Percentiles rank a stretch among this genome's conserved stretches.
phyloP scores from a whole-genome alignment of 2,329 filamentous ascomycete genomes.

The Aschersonia sp. region DNA sequence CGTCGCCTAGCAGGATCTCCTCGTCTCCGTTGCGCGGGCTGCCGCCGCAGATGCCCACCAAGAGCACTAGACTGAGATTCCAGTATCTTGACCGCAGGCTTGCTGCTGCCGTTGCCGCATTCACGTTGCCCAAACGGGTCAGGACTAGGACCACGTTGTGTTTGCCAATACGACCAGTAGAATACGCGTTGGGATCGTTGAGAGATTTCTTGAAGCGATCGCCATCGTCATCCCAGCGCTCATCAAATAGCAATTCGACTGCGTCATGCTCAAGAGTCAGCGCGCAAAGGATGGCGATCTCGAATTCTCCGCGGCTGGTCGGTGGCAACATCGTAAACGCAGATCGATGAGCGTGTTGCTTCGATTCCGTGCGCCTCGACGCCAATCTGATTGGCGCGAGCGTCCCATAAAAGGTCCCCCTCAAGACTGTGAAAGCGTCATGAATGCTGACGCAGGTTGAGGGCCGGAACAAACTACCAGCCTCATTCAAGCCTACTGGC shows the following conservation, averaged over 20 bases:
- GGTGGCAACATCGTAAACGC: not conserved
- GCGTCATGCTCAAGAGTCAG: conserved; percentile 4
- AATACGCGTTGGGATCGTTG: conserved; percentile 8
- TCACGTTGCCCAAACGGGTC: conserved; percentile 13
- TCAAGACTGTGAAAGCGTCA: too few relatives aligned
- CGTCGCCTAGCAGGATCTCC: conserved; percentile 16
- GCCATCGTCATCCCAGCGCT: conserved; percentile 6
- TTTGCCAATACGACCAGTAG: conserved; percentile 10
- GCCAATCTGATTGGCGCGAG: too few relatives aligned
- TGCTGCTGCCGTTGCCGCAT: conserved; percentile 11
- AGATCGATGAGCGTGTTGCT: too few relatives aligned
- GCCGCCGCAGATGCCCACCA: conserved; percentile 25
- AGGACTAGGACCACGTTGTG: conserved; percentile 12
- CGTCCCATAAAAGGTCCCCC: too few relatives aligned
- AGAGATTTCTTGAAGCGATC: conserved; percentile 2
- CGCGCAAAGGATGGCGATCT: conserved; percentile 6
- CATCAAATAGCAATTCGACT: conserved; percentile 4
- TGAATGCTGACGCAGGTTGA: too few relatives aligned
- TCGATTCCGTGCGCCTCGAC: too few relatives aligned
- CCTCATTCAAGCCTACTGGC: too few relatives aligned
- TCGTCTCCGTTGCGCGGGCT: conserved; percentile 9
- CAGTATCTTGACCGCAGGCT: conserved; percentile 17
- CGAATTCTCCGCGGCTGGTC: not conserved
- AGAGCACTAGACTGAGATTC: conserved; percentile 15
- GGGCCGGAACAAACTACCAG: too few relatives aligned